Evolutionary conservation across 1,284 basidiomycete genomes (phyloP).

Genomic region (Boletus mariae): DNA sequence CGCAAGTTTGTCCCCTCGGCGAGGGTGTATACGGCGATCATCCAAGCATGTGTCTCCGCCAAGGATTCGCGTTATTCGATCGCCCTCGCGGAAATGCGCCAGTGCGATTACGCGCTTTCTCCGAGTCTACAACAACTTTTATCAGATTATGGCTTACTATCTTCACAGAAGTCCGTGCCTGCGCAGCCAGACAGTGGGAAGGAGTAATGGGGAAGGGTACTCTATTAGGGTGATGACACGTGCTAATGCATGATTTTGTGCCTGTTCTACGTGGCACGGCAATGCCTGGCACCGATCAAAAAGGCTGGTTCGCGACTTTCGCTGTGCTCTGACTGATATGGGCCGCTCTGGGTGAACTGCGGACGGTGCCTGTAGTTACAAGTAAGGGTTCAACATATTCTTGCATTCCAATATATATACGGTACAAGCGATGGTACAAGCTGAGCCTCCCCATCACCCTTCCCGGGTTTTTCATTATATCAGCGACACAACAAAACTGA

Average conservation of each 20-base stretch:
- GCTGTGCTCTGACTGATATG: constrained; percentile 4
- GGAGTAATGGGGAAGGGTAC: neutral
- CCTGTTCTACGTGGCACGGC: neutral
- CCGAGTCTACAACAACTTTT: constrained; percentile 35
- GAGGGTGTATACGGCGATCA: constrained; percentile 58
- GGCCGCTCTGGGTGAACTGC: constrained; percentile 3
- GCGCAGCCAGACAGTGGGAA: neutral
- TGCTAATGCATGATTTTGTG: neutral
- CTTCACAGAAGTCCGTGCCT: neutral
- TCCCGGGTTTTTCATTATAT: constrained; percentile 12
- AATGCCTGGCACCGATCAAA: neutral
- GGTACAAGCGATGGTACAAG: constrained; percentile 21
- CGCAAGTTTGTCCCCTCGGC: constrained; percentile 52
- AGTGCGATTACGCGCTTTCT: constrained; percentile 43
- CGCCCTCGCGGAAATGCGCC: constrained; percentile 69
- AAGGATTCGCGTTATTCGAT: constrained; percentile 63
- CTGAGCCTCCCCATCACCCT: constrained; percentile 15
- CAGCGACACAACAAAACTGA: constrained; percentile 8
- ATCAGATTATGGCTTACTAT: constrained; percentile 9
- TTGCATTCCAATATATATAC: constrained; percentile 34
- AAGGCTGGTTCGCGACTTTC: neutral
- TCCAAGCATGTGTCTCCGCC: constrained; percentile 52
- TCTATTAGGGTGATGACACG: neutral
- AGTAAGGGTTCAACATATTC: constrained; percentile 25
- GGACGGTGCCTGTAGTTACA: constrained; percentile 1